phyloP scores from a whole-genome alignment of 257 asterid species.

The Cynanchum wilfordii region DNA sequence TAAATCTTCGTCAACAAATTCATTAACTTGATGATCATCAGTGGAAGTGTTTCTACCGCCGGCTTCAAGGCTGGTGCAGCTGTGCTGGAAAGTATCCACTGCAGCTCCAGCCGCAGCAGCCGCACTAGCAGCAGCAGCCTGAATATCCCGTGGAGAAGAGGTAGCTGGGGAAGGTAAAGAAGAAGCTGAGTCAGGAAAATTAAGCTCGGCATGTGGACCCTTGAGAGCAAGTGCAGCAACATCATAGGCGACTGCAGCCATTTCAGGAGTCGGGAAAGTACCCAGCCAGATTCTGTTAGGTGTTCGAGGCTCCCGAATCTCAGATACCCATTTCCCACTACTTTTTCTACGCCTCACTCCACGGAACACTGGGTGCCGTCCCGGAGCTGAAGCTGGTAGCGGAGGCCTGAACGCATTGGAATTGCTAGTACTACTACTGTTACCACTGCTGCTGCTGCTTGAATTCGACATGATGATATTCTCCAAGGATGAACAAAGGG shows the following conservation, averaged over 20 bases:
- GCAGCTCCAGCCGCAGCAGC: slow-evolving; percentile 68
- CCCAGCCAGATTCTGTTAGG: slow-evolving; percentile 57
- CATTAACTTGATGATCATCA: slow-evolving; percentile 12
- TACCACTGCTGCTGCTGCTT: slow-evolving; percentile 5
- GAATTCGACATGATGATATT: slow-evolving; percentile 30
- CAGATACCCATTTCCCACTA: slow-evolving; percentile 60
- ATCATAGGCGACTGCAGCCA: slow-evolving; percentile 58
- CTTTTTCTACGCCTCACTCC: slow-evolving; percentile 56
- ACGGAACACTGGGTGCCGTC: slow-evolving; percentile 39
- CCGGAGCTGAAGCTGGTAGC: slow-evolving; percentile 13
- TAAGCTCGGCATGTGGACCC: slow-evolving; percentile 32
- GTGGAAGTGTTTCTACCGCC: neutral
- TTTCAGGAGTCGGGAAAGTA: slow-evolving; percentile 39
- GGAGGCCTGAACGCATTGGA: slow-evolving; percentile 9
- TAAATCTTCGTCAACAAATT: slow-evolving; percentile 66
- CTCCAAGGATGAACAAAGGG: neutral
- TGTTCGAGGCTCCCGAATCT: slow-evolving; percentile 44
- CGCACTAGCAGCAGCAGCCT: slow-evolving; percentile 64
- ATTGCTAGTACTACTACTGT: slow-evolving; percentile 8
- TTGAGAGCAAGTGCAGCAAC: slow-evolving; percentile 45
- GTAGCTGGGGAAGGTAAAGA: slow-evolving; percentile 62
- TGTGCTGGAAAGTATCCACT: slow-evolving; percentile 26
- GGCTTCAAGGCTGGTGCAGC: neutral
- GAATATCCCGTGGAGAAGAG: slow-evolving; percentile 47
- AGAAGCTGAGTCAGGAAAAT: slow-evolving; percentile 29